Percentiles rank a stretch among this genome's conserved stretches.
phyloP scores from a whole-genome alignment of 768 basidiomycete species.

The Leccinum truebloodii region DNA sequence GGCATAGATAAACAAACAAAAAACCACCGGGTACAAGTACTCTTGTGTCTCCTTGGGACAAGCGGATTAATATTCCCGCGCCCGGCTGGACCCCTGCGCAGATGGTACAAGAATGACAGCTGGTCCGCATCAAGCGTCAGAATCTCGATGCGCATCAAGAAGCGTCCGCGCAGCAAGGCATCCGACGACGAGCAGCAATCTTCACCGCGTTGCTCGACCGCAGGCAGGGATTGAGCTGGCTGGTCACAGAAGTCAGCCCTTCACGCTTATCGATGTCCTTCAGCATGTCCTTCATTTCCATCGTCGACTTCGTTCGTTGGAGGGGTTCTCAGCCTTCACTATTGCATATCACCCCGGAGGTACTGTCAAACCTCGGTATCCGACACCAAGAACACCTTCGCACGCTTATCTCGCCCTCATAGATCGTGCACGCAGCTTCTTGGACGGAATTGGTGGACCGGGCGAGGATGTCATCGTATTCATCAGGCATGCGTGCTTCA shows the following conservation, averaged over 20 bases:
- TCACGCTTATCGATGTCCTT: constrained; percentile 42
- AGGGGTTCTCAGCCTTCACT: too few relatives aligned
- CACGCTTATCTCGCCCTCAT: too few relatives aligned
- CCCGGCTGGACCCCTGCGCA: constrained; percentile 25
- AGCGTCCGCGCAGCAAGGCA: constrained; percentile 49
- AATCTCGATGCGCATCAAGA: constrained; percentile 45
- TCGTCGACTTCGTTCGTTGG: too few relatives aligned
- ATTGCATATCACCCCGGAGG: too few relatives aligned
- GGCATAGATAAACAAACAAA: constrained; percentile 61
- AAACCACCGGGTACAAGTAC: constrained; percentile 53
- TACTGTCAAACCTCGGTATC: too few relatives aligned
- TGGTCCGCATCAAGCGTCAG: constrained; percentile 39
- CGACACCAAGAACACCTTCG: too few relatives aligned
- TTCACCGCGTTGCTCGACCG: constrained; percentile 20
- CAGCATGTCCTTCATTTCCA: constrained; percentile 51
- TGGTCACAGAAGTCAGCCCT: constrained; percentile 48
- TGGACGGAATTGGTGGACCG: too few relatives aligned
- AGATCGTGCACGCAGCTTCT: too few relatives aligned
- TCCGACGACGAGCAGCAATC: constrained; percentile 58
- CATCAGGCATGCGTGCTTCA: too few relatives aligned
- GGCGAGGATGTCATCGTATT: too few relatives aligned
- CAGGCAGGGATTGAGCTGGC: constrained; percentile 68
- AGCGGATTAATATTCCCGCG: too few relatives aligned
- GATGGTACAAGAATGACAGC: constrained; percentile 50
- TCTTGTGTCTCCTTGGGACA: constrained; percentile 28